Evolutionary conservation across 495 filamentous ascomycete genomes (phyloP).

Genomic region (Hapsidospora chrysogenum): DNA sequence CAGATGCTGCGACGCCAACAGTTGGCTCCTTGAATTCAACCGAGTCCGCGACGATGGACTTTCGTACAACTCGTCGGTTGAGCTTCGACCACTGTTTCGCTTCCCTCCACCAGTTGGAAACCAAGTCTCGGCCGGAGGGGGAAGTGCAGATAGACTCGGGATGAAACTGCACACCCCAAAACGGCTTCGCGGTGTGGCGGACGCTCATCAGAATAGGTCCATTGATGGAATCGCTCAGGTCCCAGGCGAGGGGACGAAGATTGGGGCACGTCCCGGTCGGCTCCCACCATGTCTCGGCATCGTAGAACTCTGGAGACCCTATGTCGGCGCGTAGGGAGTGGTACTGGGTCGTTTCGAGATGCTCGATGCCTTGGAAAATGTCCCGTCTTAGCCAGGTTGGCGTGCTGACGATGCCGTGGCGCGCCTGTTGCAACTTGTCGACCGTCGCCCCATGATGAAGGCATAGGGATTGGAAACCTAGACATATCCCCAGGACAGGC

Average conservation of each 20-base stretch:
- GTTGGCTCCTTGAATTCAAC: no score
- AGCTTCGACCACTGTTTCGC: conserved; percentile 42
- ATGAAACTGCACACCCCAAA: conserved; percentile 88
- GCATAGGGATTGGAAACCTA: conserved; percentile 79
- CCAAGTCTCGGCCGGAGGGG: conserved; percentile 41
- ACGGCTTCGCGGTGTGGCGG: conserved; percentile 52
- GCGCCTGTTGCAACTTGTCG: conserved; percentile 41
- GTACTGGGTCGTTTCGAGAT: conserved; percentile 64
- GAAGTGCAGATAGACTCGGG: conserved; percentile 86
- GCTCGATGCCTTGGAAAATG: conserved; percentile 32
- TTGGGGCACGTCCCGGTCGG: conserved; percentile 13
- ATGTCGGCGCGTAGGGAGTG: conserved; percentile 64
- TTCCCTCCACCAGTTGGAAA: conserved; percentile 60
- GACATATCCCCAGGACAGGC: conserved; percentile 77
- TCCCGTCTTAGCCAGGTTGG: conserved; percentile 32
- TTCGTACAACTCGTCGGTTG: conserved; percentile 16
- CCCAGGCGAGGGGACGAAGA: conserved; percentile 53
- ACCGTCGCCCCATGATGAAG: conserved; percentile 48
- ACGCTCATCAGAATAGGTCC: conserved; percentile 60
- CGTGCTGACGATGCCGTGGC: conserved; percentile 64
- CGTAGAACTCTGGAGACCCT: conserved; percentile 11
- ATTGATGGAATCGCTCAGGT: no score
- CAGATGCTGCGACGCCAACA: no score
- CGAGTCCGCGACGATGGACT: no score
- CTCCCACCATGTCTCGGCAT: no score